These are phyloP conservation scores for Mortierella sp. DNA, from an alignment of 371 early-diverging fungal species.

Conservation along the genomic window DNA sequence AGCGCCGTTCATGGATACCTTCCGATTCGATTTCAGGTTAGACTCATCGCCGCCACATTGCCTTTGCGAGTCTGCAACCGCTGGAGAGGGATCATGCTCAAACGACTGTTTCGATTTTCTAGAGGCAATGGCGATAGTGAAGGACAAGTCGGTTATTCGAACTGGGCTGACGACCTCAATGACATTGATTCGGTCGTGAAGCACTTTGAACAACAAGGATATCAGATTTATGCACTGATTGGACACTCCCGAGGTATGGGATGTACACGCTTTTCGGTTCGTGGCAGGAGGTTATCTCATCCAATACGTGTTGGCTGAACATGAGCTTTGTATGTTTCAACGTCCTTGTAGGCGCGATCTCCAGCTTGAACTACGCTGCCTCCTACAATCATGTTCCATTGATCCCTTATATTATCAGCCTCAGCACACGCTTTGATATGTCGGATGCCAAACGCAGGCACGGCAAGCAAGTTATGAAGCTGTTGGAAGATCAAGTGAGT, in stretches of 20 bases:
- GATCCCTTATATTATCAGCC: slow-evolving; percentile 57
- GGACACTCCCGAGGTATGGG: slow-evolving; percentile 41
- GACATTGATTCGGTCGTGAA: slow-evolving; percentile 65
- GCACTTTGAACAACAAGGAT: slow-evolving; percentile 64
- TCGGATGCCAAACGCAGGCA: slow-evolving; percentile 40
- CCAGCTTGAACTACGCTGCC: slow-evolving; percentile 65
- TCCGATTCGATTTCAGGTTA: slow-evolving; percentile 68
- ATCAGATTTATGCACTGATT: slow-evolving; percentile 64
- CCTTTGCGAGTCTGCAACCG: not conserved
- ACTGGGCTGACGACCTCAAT: slow-evolving; percentile 62
- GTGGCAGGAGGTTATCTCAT: too few relatives aligned
- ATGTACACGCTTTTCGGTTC: too few relatives aligned
- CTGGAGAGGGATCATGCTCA: not conserved
- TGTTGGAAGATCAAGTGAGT: slow-evolving; percentile 45
- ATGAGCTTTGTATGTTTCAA: not conserved
- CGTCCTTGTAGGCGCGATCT: slow-evolving; percentile 58
- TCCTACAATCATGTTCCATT: slow-evolving; percentile 44
- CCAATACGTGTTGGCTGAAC: not conserved
- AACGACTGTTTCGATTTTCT: not conserved
- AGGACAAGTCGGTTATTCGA: slow-evolving; percentile 62
- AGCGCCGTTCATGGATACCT: slow-evolving; percentile 60
- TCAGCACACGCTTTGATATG: slow-evolving; percentile 68
- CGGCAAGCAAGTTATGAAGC: slow-evolving; percentile 31
- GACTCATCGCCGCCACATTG: not conserved
- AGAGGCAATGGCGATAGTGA: slow-evolving; percentile 68